A percentile compares a stretch with the other conserved stretches of the same genome.
These are phyloP conservation scores for Colletotrichum truncatum DNA, from an alignment of 2,329 filamentous ascomycete species.

Conservation along the genomic window DNA sequence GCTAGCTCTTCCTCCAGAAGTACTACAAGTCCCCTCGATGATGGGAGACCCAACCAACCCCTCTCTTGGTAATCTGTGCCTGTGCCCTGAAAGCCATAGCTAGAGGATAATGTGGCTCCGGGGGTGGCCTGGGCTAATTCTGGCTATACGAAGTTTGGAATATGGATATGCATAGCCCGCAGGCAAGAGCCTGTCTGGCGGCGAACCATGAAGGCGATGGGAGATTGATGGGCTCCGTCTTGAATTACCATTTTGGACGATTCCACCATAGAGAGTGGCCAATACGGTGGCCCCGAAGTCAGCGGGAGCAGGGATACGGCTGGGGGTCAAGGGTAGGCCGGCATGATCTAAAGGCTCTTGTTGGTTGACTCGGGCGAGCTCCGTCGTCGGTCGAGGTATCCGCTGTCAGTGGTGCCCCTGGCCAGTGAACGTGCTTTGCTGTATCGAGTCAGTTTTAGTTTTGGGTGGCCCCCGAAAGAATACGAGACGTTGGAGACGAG, in stretches of 20 bases:
- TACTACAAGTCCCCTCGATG: constrained; percentile 2
- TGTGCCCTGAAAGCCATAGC: not conserved
- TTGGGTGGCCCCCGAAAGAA: constrained; percentile 19
- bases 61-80: constrained; percentile 27
- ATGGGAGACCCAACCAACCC: constrained; percentile 6
- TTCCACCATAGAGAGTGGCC: constrained; percentile 20
- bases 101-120: constrained; percentile 17
- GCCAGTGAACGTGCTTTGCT: constrained; percentile 20
- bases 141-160: constrained; percentile 31
- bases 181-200: constrained; percentile 27
- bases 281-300: constrained; percentile 25
- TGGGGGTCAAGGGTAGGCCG: constrained; percentile 13
- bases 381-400: constrained; percentile 29
- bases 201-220: constrained; percentile 27
- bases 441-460: constrained; percentile 29
- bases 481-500: constrained; percentile 27
- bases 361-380: constrained; percentile 28
- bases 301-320: not conserved
- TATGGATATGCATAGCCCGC: constrained; percentile 28
- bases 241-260: constrained; percentile 25
- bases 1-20: constrained; percentile 13
- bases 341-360: constrained; percentile 10
- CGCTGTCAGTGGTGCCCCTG: constrained; percentile 24
- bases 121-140: constrained; percentile 28
- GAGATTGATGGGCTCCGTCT: constrained; percentile 26